Percentiles rank a stretch among this genome's conserved stretches.
Evolutionary conservation across 257 asterid genomes (phyloP).

Genomic region (Cinchona pubescens): DNA sequence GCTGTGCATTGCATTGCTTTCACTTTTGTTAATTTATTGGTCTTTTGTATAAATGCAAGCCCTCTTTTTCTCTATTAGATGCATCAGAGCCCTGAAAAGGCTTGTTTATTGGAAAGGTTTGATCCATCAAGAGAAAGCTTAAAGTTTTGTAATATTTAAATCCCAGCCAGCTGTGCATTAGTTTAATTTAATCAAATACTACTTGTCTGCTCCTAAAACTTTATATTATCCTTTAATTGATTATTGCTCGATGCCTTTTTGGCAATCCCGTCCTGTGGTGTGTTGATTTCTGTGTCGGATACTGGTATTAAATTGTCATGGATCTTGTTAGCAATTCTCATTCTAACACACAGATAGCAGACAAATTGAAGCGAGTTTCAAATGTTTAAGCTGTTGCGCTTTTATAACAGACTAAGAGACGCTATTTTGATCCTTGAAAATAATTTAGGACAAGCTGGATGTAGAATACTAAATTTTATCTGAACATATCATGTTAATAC

Average conservation of each 20-base stretch:
- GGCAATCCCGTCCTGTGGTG: too few species aligned
- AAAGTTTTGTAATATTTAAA: constrained; percentile 36
- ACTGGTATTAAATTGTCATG: too few species aligned
- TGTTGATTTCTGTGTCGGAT: too few species aligned
- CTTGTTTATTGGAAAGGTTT: not conserved
- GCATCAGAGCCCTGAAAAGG: constrained; percentile 7
- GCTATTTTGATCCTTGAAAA: too few species aligned
- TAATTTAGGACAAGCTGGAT: too few species aligned
- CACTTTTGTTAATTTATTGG: constrained; percentile 92
- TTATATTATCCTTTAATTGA: not conserved
- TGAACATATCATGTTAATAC: too few species aligned
- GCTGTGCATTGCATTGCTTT: constrained; percentile 81
- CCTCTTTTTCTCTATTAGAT: constrained; percentile 7
- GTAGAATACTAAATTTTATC: too few species aligned
- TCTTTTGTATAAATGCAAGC: constrained; percentile 55
- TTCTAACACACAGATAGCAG: too few species aligned
- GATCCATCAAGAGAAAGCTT: constrained; percentile 20
- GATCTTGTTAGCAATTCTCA: too few species aligned
- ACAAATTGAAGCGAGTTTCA: too few species aligned
- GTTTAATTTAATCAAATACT: constrained; percentile 19
- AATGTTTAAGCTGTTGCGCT: too few species aligned
- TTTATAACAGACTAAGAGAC: too few species aligned
- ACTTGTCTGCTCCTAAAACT: constrained; percentile 4
- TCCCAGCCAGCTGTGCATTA: constrained; percentile 21
- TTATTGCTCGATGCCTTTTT: not conserved